Evolutionary conservation across 805 yeast species (phyloP), one percentile per base, ranked within the genome.

Genomic region (Ascoidea tarda): DNA sequence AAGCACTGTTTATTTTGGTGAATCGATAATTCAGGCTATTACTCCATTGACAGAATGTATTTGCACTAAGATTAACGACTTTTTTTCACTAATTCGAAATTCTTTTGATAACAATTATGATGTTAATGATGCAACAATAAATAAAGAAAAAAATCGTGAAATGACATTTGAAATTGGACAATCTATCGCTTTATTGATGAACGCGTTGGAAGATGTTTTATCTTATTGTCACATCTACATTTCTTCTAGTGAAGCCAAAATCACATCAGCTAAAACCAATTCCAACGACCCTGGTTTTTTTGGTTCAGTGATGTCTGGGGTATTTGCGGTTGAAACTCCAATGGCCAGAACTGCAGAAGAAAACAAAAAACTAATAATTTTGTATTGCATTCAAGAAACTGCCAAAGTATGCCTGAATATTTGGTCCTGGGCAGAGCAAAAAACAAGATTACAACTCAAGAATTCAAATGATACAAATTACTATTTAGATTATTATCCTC

Each of bases 281-380:
- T 52, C 50, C 57, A 54, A 46, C 54, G 62, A 55, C 53, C 52
- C 51, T 49, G 61, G 61, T 2, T 58, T 58, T 44, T 70, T 66
- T 50, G 83, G 83, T 0, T 75, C 76, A 52, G 84, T 81, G 31
- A 84, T 86, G 52, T 85, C 83, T 56, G 93, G 93, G 1, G 95
- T 86, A 0, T 84, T 86, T 60, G 83, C 78, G 52, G 77, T 81
- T 12, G 95, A 86, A 57, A 72, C 86, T 0, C 84, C 84, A 0
- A 69, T 72, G 16, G 59, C 65, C 12, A 51, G 76, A 51, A 67
- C 76, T 16, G 73, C 76, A 12, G 78, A 75, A 33, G 77, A 75
- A 48, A 76, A 72, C 52, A 79, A 79, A 56, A 66, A 82, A 21
- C 70, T 75, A 54, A 72, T 82, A 1, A 72, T 86, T 5, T 65